Percentiles rank a stretch among this genome's conserved stretches.
Evolutionary conservation across 768 basidiomycete genomes (phyloP).

Genomic region (Tricholoma hemisulphureum): DNA sequence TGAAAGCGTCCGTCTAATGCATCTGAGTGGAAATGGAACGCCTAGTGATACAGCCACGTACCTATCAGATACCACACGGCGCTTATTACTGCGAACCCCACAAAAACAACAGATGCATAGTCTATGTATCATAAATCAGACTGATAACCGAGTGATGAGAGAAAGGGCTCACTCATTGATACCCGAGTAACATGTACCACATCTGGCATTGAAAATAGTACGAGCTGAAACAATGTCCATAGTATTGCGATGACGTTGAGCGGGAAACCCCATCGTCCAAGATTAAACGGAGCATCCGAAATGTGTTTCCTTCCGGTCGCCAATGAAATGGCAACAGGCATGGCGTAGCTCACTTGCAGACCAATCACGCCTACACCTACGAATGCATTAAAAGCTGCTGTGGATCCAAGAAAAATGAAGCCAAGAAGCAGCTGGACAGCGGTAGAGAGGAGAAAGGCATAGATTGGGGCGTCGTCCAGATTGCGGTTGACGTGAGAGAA

Average conservation of each 20-base stretch:
- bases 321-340: conserved; percentile 58
- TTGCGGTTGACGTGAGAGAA: conserved; percentile 45
- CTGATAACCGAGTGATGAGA: neutral
- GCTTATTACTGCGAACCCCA: conserved; percentile 58
- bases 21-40: neutral
- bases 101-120: conserved; percentile 66
- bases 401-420: conserved; percentile 60
- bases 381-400: conserved; percentile 66
- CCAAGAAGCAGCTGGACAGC: conserved; percentile 57
- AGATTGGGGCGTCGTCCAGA: conserved; percentile 50
- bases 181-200: conserved; percentile 51
- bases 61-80: conserved; percentile 60
- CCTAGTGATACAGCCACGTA: conserved; percentile 30
- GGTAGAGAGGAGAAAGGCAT: conserved; percentile 60
- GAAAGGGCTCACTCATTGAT: conserved; percentile 44
- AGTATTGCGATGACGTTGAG: conserved; percentile 53
- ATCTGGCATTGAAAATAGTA: conserved; percentile 69
- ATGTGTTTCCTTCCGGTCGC: conserved; percentile 43
- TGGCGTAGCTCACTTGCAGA: conserved; percentile 58
- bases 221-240: conserved; percentile 62
- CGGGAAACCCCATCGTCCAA: conserved; percentile 44
- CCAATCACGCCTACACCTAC: conserved; percentile 67
- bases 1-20: neutral
- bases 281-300: conserved; percentile 46
- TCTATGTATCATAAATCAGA: conserved; percentile 34